Conservation (phyloP, 2,329 filamentous ascomycete species). For the Fusarium gaditjirri region DNA sequence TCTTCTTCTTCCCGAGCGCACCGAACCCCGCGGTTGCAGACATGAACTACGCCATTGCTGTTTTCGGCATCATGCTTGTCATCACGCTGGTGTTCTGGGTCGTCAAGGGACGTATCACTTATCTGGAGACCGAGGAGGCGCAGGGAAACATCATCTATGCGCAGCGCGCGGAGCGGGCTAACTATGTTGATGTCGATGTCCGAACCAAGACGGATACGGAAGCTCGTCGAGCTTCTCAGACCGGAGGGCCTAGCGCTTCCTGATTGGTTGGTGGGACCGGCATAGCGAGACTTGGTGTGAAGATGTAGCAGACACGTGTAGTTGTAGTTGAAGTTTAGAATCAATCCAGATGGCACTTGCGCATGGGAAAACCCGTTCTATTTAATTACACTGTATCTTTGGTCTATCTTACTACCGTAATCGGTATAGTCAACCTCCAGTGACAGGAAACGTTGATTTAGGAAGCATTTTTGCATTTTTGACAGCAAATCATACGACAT, state of each 20-base stretch:
- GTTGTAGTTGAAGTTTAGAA: background rate
- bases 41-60: constrained; percentile 68
- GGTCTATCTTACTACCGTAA: constrained; percentile 32
- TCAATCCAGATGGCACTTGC: background rate
- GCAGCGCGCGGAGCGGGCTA: constrained; percentile 27
- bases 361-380: background rate
- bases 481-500: constrained; percentile 4
- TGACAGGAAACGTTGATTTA: background rate
- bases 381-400: constrained; percentile 29
- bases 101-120: constrained; percentile 55
- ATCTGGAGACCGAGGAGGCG: constrained; percentile 45
- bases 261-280: background rate
- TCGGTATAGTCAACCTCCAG: background rate
- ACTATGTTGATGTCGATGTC: constrained; percentile 12
- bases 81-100: constrained; percentile 63
- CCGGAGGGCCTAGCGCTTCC: background rate
- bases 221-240: background rate
- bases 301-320: background rate
- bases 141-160: constrained; percentile 41
- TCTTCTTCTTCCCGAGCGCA: constrained; percentile 63
- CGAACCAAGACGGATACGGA: constrained; percentile 14
- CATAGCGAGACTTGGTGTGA: background rate
- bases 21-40: constrained; percentile 59
- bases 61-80: constrained; percentile 65
- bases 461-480: background rate